Conservation (phyloP, 2,329 filamentous ascomycete species). For the Botrytis hyacinthi region DNA sequence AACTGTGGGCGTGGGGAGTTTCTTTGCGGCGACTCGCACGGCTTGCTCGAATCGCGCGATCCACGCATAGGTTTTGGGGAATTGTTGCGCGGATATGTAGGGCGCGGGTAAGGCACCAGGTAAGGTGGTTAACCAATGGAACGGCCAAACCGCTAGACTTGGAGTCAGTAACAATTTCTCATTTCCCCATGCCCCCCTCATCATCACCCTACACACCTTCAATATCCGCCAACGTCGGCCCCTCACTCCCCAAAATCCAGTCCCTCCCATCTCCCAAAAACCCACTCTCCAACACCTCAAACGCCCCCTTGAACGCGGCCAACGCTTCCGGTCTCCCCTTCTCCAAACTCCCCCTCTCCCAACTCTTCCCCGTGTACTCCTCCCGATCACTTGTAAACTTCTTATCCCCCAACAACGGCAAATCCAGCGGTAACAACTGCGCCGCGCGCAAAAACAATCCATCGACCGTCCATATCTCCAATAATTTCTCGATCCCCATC, state of each 20-base stretch:
- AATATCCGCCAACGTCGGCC: conserved; percentile 62
- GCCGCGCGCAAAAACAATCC: background rate
- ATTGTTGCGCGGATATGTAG: conserved; percentile 50
- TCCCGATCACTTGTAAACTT: conserved; percentile 59
- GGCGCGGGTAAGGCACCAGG: conserved; percentile 54
- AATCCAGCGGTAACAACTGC: background rate
- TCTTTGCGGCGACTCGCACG: conserved; percentile 44
- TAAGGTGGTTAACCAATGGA: conserved; percentile 62
- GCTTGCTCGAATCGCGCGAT: conserved; percentile 57
- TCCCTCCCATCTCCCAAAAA: conserved; percentile 63
- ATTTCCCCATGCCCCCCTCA: background rate
- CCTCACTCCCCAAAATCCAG: conserved; percentile 57
- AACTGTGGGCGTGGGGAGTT: conserved; percentile 41
- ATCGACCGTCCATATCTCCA: conserved; percentile 57
- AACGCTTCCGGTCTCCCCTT: conserved; percentile 54
- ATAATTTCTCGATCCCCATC: conserved; percentile 48
- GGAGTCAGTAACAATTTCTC: background rate
- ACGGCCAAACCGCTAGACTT: conserved; percentile 53
- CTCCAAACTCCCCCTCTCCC: conserved; percentile 42
- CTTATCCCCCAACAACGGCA: conserved; percentile 48
- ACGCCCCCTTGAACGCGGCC: conserved; percentile 51
- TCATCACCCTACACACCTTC: conserved; percentile 48
- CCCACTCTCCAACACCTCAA: conserved; percentile 59
- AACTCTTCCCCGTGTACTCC: conserved; percentile 45
- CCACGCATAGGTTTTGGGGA: conserved; percentile 63